These are phyloP conservation scores for Passalora sequoiae DNA, from an alignment of 2,329 filamentous ascomycete genomes.

Conservation along the genomic window DNA sequence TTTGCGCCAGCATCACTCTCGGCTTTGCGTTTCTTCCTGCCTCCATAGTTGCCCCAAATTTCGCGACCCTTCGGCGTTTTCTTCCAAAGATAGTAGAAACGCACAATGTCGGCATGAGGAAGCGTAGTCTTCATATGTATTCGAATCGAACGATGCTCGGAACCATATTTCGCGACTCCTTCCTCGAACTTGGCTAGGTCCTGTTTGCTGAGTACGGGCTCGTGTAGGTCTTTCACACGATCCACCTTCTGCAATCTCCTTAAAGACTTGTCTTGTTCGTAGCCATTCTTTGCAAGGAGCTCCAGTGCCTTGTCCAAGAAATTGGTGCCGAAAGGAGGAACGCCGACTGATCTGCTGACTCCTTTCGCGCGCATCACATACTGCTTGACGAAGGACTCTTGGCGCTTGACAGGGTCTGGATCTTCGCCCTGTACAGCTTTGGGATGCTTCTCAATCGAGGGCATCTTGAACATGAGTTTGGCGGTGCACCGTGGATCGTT, in stretches of 20 bases:
- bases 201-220: conserved; percentile 70
- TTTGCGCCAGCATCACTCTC: conserved; percentile 61
- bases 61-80: conserved; percentile 80
- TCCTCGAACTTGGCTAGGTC: conserved; percentile 91
- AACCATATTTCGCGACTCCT: conserved; percentile 81
- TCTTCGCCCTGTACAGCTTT: conserved; percentile 11
- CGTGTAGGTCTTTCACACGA: conserved; percentile 67
- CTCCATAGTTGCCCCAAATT: conserved; percentile 84
- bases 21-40: conserved; percentile 75
- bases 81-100: conserved; percentile 98
- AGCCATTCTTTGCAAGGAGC: conserved; percentile 66
- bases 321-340: conserved; percentile 75
- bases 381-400: conserved; percentile 60
- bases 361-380: conserved; percentile 69
- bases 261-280: conserved; percentile 65
- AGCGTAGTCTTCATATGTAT: conserved; percentile 75
- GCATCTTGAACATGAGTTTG: conserved; percentile 70
- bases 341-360: conserved; percentile 61
- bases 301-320: conserved; percentile 78
- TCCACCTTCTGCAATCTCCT: conserved; percentile 64
- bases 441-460: conserved; percentile 24
- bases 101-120: conserved; percentile 72
- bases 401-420: conserved; percentile 14
- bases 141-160: conserved; percentile 77
- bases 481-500: conserved; percentile 72